phyloP scores from a whole-genome alignment of 2,329 filamentous ascomycete species.

The Arthrobotrys musiformis region DNA sequence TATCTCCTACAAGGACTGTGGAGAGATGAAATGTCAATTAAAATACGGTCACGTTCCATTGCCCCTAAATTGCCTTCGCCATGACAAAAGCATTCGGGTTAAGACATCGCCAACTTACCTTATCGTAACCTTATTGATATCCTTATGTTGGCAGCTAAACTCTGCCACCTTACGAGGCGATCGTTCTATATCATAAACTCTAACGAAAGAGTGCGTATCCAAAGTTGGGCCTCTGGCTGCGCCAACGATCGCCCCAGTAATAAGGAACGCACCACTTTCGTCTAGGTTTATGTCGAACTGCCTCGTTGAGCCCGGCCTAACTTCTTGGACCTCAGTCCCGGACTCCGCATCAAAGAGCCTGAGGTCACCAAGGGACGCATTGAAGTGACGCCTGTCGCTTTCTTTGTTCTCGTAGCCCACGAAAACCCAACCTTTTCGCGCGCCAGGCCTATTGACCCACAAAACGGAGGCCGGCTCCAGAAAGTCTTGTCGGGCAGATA shows the following conservation, averaged over 20 bases:
- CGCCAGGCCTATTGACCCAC: constrained; percentile 39
- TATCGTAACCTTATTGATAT: constrained; percentile 59
- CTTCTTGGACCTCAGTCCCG: constrained; percentile 26
- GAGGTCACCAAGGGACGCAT: constrained; percentile 51
- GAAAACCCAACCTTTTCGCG: constrained; percentile 56
- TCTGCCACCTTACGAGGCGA: constrained; percentile 32
- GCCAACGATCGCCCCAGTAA: constrained; percentile 38
- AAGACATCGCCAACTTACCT: constrained; percentile 57
- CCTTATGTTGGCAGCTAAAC: constrained; percentile 55
- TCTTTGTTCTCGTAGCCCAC: constrained; percentile 57
- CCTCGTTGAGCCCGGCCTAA: constrained; percentile 44
- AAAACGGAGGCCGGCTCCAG: constrained; percentile 55
- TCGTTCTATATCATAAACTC: constrained; percentile 39
- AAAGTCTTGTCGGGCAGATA: constrained; percentile 24
- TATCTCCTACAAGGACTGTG: constrained; percentile 56
- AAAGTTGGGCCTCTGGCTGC: constrained; percentile 18
- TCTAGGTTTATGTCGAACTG: constrained; percentile 57
- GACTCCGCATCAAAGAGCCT: constrained; percentile 56
- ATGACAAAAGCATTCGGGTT: no score
- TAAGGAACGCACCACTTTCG: constrained; percentile 41
- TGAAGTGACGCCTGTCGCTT: constrained; percentile 34
- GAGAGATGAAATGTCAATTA: constrained; percentile 3
- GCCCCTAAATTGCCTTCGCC: no score
- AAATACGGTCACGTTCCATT: no score
- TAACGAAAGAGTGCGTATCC: constrained; percentile 45